Base-by-base conservation (phyloP, 768 basidiomycete species). In the Baorangia bicolor region DNA sequence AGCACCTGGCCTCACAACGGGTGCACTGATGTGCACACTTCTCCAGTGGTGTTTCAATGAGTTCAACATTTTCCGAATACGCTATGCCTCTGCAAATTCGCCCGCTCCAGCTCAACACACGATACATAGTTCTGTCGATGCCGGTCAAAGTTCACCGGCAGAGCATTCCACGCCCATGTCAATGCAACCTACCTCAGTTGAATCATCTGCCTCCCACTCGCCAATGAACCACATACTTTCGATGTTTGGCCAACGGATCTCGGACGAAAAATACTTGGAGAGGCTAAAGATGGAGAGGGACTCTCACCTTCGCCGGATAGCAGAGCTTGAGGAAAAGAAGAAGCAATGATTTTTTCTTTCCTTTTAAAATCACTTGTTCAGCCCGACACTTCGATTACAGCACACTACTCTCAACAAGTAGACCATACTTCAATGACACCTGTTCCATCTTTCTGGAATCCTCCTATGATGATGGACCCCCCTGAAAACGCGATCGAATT, bases 41-140 rank as follows among this genome's bases (percentile, higher is more conserved):
- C 69, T 92, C 12, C 93, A 95, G 68, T 77, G 83, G 58, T 76
- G 76, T 12, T 85, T 79, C 71, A 95, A 94, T 64, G 87, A 91
- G 66, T 53, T 84, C n/a, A 73, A 73, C 39, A 73, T 92, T 27
- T 66, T 75, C 48, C 78, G 91, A 55, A 73, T 93, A 53, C 79
- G 79, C 67, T 81, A 83, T 54, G 63, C 86, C 42, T 79, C 80
- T 34, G 70, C 69, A 46, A 63, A 58, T 40, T 57, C 48, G 46
- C 49, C 23, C 35, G 18, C 16, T 33, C 13, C 54, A 18, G 23
- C 30, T 33, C 52, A 53, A 37, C 33, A 21, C 4, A 31, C 34
- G 12, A 45, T 25, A 44, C 31, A 54, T 20, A 33, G n/a, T 31
- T 50, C 47, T 35, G 6, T n/a, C 8, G 49, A 57, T 33, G n/a